Evolutionary conservation across 192 early-diverging fungal genomes (phyloP).

Genomic region (Linnemannia schmuckeri): DNA sequence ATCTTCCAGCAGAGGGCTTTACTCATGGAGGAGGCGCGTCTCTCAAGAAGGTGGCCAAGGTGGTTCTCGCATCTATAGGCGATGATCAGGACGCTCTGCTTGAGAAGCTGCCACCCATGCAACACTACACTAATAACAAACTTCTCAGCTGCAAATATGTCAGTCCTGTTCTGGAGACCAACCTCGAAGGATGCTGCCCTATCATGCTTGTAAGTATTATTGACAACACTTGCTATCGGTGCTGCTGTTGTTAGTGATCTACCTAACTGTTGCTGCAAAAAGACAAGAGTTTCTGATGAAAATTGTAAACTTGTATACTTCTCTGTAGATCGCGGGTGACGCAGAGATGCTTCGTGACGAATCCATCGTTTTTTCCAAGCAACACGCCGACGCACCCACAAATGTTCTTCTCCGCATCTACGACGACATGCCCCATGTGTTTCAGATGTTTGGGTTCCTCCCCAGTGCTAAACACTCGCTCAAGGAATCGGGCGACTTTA

Average conservation of each 20-base stretch:
- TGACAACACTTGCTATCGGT: too few species aligned
- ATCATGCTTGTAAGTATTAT: constrained; percentile 58
- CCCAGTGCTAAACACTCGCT: constrained; percentile 49
- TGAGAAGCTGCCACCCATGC: constrained; percentile 46
- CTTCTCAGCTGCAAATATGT: constrained; percentile 60
- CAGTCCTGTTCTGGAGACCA: constrained; percentile 60
- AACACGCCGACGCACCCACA: constrained; percentile 37
- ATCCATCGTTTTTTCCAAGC: constrained; percentile 57
- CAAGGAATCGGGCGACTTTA: constrained; percentile 42
- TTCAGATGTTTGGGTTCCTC: constrained; percentile 60
- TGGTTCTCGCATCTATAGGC: not conserved
- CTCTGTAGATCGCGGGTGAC: constrained; percentile 55
- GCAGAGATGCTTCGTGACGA: constrained; percentile 65
- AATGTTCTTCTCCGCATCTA: constrained; percentile 56
- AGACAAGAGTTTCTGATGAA: not conserved
- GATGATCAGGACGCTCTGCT: constrained; percentile 20
- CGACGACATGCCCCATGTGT: constrained; percentile 68
- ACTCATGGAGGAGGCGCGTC: constrained; percentile 48
- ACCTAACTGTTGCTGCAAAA: not conserved
- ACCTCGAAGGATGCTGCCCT: constrained; percentile 56
- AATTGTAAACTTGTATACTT: not conserved
- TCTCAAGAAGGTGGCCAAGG: constrained; percentile 45
- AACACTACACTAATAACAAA: constrained; percentile 61
- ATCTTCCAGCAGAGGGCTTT: constrained; percentile 63
- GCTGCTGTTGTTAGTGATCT: not conserved